Percentiles rank a stretch among this genome's conserved stretches.
These are phyloP conservation scores for Lactarius akahatsu DNA, from an alignment of 768 basidiomycete genomes.

Conservation along the genomic window DNA sequence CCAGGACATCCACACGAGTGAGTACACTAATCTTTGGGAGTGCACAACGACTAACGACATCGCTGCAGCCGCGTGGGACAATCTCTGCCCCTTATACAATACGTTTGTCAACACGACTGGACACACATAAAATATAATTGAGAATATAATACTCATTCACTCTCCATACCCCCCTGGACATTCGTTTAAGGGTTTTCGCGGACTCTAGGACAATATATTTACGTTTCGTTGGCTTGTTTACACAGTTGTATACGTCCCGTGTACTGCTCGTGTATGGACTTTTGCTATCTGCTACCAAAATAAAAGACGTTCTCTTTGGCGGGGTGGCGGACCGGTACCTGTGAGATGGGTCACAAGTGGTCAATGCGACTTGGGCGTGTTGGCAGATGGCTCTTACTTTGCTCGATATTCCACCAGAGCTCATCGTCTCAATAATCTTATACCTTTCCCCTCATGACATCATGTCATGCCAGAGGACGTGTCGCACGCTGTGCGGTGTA, in stretches of 20 bases:
- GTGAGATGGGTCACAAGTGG: no score
- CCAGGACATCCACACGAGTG: slow-evolving; percentile 2
- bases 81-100: slow-evolving; percentile 25
- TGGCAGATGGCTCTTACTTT: slow-evolving; percentile 10
- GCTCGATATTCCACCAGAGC: slow-evolving; percentile 20
- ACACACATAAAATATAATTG: not conserved
- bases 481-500: slow-evolving; percentile 14
- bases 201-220: slow-evolving; percentile 3
- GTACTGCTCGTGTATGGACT: not conserved
- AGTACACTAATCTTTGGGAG: not conserved
- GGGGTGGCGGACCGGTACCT: not conserved
- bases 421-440: slow-evolving; percentile 16
- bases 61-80: slow-evolving; percentile 16
- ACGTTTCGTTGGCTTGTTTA: not conserved
- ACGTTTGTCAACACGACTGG: slow-evolving; percentile 1
- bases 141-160: not conserved
- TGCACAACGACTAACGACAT: not conserved
- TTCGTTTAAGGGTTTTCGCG: not conserved
- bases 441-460: slow-evolving; percentile 17
- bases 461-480: slow-evolving; percentile 15
- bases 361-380: no score
- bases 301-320: not conserved
- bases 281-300: not conserved
- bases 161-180: not conserved
- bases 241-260: not conserved